Base-by-base conservation (phyloP, 202 grass and related monocot genomes). In the Tripidium arundinaceum region DNA sequence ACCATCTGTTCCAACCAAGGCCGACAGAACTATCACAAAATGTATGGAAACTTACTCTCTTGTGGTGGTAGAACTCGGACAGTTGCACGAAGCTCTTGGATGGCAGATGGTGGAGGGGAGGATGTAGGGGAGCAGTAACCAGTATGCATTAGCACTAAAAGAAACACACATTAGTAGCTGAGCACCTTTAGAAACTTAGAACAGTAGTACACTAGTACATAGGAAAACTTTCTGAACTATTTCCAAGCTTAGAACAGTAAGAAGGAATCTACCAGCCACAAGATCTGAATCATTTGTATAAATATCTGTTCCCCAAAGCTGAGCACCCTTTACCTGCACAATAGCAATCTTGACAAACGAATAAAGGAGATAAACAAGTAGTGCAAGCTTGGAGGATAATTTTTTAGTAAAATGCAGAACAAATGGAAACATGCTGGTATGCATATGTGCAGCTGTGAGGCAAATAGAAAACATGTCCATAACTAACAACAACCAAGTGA, bases 231-330 rank as follows among this genome's bases (percentile, higher is more conserved):
- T 15, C 68, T 0, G 1, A 16, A 49, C 29, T 15, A 65, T 16
- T 47, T 16, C 36, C 52, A 87, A 15, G 21, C 19, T 34, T 72
- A 27, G 13, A 74, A 76, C 65, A 22, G 46, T 63, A 38, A 64
- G 12, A 36, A 72, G 63, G 58, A 70, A 87, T 29, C 9, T 93
- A 98, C 95, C 95, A 82, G 95, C 95, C 57, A 98, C 92, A 82
- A 98, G 90, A 83, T 98, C 94, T 61, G 94, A 98, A 92, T 98
- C 92, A 49, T 95, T 90, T 65, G 93, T 92, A 70, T 95, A 95
- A 68, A 88, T 62, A 82, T 95, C 93, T 46, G 93, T 95, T 79
- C 93, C 92, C 93, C 93, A 95, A 43, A 95, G 87, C 31, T 95
- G 93, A 84, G 89, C 92, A 78, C 92, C 92, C 83, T 95, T 95